Conservation (phyloP, 2,329 filamentous ascomycete genomes). For the Fusarium marasasianum region DNA sequence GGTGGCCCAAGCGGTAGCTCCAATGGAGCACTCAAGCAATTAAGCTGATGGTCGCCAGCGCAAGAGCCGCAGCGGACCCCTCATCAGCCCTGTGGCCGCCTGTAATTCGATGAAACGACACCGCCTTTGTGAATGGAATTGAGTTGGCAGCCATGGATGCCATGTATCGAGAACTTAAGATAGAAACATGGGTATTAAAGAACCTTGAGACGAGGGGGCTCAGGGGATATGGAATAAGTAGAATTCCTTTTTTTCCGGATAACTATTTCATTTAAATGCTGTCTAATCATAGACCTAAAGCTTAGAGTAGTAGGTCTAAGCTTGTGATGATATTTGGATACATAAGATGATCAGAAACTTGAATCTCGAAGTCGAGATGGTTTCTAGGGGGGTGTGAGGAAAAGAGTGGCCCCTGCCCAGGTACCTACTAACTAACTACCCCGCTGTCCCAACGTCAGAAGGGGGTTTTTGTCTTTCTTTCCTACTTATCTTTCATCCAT, state of each 20-base stretch:
- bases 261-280: not conserved
- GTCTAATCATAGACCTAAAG: not conserved
- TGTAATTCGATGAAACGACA: slow-evolving; percentile 40
- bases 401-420: not conserved
- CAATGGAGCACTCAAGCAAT: not conserved
- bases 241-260: not conserved
- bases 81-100: slow-evolving; percentile 37
- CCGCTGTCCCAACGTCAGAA: slow-evolving; percentile 41
- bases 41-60: slow-evolving; percentile 24
- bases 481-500: slow-evolving; percentile 29
- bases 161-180: not conserved
- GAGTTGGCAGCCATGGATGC: not conserved
- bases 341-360: not conserved
- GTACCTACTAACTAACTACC: slow-evolving; percentile 24
- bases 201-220: not conserved
- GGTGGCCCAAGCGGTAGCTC: slow-evolving; percentile 5
- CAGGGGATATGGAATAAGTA: too few relatives aligned
- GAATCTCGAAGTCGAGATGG: not conserved
- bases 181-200: not conserved
- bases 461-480: slow-evolving; percentile 10
- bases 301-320: not conserved
- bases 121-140: slow-evolving; percentile 33
- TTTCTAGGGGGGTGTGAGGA: not conserved
- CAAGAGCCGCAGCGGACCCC: slow-evolving; percentile 33
- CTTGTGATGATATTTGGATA: not conserved